These are phyloP conservation scores for Didymella lethalis DNA, from an alignment of 2,329 filamentous ascomycete species.

Conservation along the genomic window DNA sequence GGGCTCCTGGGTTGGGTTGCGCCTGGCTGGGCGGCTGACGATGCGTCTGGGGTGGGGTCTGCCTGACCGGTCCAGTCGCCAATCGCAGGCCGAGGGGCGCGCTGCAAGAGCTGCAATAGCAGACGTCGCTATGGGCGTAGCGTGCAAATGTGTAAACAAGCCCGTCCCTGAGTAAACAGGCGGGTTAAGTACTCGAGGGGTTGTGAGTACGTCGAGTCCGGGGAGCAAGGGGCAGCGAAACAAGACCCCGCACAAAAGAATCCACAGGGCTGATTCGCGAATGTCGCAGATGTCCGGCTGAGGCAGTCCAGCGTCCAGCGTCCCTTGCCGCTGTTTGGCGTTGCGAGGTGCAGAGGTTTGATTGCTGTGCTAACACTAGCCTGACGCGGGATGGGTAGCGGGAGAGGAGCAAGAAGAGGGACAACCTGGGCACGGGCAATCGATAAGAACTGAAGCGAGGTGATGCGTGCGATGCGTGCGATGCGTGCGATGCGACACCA, in stretches of 20 bases:
- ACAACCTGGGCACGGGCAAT: constrained; percentile 15
- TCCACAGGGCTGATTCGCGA: constrained; percentile 37
- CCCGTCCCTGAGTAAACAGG: neutral
- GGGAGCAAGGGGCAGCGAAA: constrained; percentile 21
- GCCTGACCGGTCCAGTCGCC: constrained; percentile 21
- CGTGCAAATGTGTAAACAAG: constrained; percentile 18
- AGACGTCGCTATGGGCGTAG: constrained; percentile 12
- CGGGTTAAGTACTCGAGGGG: neutral
- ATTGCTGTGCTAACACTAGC: constrained; percentile 18
- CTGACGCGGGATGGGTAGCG: constrained; percentile 19
- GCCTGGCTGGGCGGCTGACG: constrained; percentile 24
- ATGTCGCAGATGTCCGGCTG: constrained; percentile 31
- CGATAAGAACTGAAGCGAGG: constrained; percentile 23
- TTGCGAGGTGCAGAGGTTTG: constrained; percentile 10
- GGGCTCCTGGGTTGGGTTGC: constrained; percentile 22
- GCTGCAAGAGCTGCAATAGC: constrained; percentile 1
- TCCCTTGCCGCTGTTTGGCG: constrained; percentile 22
- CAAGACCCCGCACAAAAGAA: constrained; percentile 5
- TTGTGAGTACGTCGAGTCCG: neutral
- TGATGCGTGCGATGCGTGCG: neutral
- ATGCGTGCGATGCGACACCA: constrained; percentile 16
- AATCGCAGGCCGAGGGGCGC: constrained; percentile 3
- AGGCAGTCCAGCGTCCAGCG: constrained; percentile 19
- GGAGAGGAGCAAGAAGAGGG: constrained; percentile 18
- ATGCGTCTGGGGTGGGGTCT: constrained; percentile 18